Conservation (phyloP, 129 eudicot species). For the Saposhnikovia divaricata region DNA sequence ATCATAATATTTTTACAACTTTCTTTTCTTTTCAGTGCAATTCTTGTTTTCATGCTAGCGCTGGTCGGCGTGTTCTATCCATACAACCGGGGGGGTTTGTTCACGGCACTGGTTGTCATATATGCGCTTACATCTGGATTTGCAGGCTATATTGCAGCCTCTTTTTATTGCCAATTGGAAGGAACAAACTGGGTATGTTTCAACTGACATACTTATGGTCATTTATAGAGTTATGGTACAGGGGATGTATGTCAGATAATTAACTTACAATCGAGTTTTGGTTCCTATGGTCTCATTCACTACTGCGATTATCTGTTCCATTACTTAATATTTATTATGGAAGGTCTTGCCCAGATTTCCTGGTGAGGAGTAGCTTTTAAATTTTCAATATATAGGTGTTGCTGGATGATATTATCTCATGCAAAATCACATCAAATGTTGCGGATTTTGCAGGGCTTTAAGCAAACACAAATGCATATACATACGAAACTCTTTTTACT, state of each 20-base stretch:
- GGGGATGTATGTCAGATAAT: neutral
- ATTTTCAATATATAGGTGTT: neutral
- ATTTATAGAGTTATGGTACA: neutral
- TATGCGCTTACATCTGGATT: slow-evolving; percentile 11
- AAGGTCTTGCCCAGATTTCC: neutral
- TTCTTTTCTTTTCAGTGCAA: neutral
- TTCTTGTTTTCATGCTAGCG: slow-evolving; percentile 3
- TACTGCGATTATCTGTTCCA: neutral
- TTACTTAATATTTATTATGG: neutral
- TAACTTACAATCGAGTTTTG: neutral
- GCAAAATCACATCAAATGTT: neutral
- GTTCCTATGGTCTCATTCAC: neutral
- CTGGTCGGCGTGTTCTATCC: slow-evolving; percentile 16
- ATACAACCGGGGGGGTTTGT: slow-evolving; percentile 14
- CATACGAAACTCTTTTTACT: neutral
- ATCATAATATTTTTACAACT: neutral
- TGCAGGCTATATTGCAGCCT: slow-evolving; percentile 6
- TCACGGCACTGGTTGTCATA: slow-evolving; percentile 8
- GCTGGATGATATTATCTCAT: neutral
- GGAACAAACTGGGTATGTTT: slow-evolving; percentile 8
- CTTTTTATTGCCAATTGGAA: slow-evolving; percentile 11
- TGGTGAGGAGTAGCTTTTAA: neutral
- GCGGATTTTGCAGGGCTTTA: neutral
- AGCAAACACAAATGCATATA: neutral
- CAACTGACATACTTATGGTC: neutral